Base-by-base conservation (phyloP, 306 rosid species). In the Astragalus membranaceus region DNA sequence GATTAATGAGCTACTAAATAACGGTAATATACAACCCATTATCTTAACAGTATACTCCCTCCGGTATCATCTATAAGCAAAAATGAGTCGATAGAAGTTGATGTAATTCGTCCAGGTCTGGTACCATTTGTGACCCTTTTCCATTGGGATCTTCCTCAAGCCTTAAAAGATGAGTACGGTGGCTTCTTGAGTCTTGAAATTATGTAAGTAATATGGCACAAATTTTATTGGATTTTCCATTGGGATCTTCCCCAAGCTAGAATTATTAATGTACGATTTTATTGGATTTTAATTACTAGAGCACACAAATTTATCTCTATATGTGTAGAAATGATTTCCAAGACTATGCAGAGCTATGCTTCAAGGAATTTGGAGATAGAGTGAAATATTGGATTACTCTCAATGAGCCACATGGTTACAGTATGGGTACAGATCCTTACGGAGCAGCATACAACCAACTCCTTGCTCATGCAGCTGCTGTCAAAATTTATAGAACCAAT, bases 1-100 rank as follows among this genome's bases (percentile, higher is more conserved):
- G 67, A 90, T 85, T 75, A 42, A 85, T 6, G 85, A 85, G 71
- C 85, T 90, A 4, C 23, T 87, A 8, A 47, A 29, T 14, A 84
- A 85, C 1, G 91, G 92, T 89, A 10, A 52, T 51, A 20, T 47
- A 50, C 30, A 56, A 47, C 10, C 42, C 52, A 33, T 50, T 50
- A 3, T 64, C 64, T 67, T 26, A 26, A 26, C 30, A 3, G 4
- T 26, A 26, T 26, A 26, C 30, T 2, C 4, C 30, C 4, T 3
- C 4, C 2, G 30, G 30, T 26, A 1, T 26, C 30, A 26, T 26
- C 30, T 26, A 26, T 26, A 26, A 2, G 30, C 26, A 26, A 26
- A 26, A 26, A 3, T 26, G 4, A 3, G 2, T 26, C 30, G 2
- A 26, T 20, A 20, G 2, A 20, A 20, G 23, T 20, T 20, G 23